phyloP scores from a whole-genome alignment of 331 rosid genomes.

The Dryas integrifolia region DNA sequence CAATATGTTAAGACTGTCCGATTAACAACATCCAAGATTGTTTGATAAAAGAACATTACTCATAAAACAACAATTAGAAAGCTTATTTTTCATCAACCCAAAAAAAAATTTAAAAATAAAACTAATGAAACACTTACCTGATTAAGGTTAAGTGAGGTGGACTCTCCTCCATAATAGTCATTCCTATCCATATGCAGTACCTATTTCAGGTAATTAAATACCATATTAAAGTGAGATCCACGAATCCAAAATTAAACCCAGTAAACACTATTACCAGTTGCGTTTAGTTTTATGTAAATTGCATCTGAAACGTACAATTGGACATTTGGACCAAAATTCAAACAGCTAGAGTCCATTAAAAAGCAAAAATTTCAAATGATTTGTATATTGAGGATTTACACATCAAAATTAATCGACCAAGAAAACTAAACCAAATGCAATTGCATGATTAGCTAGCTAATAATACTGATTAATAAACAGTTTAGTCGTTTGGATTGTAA shows the following conservation, averaged over 20 bases:
- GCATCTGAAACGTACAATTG: not conserved
- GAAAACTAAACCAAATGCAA: too few species aligned
- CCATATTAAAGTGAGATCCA: not conserved
- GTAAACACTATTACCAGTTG: not conserved
- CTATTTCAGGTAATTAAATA: constrained; percentile 14
- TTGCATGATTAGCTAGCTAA: too few species aligned
- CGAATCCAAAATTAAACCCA: not conserved
- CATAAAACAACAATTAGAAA: too few species aligned
- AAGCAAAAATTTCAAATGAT: not conserved
- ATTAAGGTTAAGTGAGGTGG: constrained; percentile 48
- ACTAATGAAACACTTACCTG: constrained; percentile 28
- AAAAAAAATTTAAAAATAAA: not conserved
- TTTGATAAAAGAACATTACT: too few species aligned
- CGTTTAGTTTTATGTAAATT: not conserved
- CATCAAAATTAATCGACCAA: not conserved
- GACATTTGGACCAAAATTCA: not conserved
- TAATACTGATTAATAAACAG: too few species aligned
- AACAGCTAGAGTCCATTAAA: not conserved
- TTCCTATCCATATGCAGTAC: constrained; percentile 57
- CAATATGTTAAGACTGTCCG: not conserved
- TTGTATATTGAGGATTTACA: not conserved
- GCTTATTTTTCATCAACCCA: not conserved
- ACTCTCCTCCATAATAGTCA: constrained; percentile 55
- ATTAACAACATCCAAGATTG: not conserved
- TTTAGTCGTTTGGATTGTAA: not conserved